Percentiles rank a stretch among this genome's conserved stretches.
Evolutionary conservation across 23 red algal genomes (phyloP).

Genomic region (Gracilariopsis chorda): DNA sequence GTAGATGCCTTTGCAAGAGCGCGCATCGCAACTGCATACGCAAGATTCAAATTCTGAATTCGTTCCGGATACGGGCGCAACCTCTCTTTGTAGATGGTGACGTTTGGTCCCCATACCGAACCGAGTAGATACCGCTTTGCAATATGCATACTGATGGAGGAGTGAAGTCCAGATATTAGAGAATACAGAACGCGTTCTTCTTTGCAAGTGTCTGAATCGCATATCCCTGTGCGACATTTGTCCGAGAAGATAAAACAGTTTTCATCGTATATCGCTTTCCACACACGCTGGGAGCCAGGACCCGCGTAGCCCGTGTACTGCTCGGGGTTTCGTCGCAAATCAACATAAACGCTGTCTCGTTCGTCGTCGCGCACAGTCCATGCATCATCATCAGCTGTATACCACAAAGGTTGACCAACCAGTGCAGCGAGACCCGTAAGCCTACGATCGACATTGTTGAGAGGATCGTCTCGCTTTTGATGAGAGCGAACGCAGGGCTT

Average conservation of each 20-base stretch:
- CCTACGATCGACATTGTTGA: constrained; percentile 80
- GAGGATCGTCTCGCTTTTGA: background rate
- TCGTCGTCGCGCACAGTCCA: constrained; percentile 88
- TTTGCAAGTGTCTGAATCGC: constrained; percentile 68
- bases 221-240: constrained; percentile 43
- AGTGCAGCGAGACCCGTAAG: constrained; percentile 43
- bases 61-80: constrained; percentile 80
- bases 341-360: constrained; percentile 80
- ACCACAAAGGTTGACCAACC: constrained; percentile 22
- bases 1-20: constrained; percentile 75
- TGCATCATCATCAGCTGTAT: constrained; percentile 65
- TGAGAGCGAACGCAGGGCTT: background rate
- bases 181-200: constrained; percentile 91
- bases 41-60: constrained; percentile 87
- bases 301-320: constrained; percentile 94
- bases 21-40: constrained; percentile 81
- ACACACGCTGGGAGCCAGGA: constrained; percentile 55
- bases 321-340: constrained; percentile 87
- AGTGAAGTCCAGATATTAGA: constrained; percentile 89
- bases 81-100: constrained; percentile 79
- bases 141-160: constrained; percentile 97
- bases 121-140: constrained; percentile 74
- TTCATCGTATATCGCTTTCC: constrained; percentile 93
- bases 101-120: constrained; percentile 67
- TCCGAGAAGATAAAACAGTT: constrained; percentile 88